phyloP scores from a whole-genome alignment of 2,329 filamentous ascomycete genomes.

The Verticillium klebahnii region DNA sequence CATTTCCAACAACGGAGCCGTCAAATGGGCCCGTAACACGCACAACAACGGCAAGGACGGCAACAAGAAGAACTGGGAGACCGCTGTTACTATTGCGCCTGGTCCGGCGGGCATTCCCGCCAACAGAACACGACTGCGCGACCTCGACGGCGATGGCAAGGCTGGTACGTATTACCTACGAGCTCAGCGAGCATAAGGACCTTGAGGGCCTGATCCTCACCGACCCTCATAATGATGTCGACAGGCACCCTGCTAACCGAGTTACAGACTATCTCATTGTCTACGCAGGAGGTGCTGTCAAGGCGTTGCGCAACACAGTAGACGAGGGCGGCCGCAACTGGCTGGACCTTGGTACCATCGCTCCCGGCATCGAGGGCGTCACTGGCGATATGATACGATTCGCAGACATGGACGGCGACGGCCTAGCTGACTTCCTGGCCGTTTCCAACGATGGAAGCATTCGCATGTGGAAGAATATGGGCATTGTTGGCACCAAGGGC shows the following conservation, averaged over 20 bases:
- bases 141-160: not conserved
- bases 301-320: not conserved
- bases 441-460: slow-evolving; percentile 4
- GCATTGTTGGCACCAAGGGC: slow-evolving; percentile 3
- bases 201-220: too few relatives aligned
- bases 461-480: slow-evolving; percentile 12
- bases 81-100: not conserved
- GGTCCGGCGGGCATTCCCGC: not conserved
- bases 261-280: slow-evolving; percentile 5
- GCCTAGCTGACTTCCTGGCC: slow-evolving; percentile 12
- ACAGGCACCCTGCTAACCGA: not conserved
- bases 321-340: not conserved
- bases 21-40: slow-evolving; percentile 5
- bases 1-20: slow-evolving; percentile 1
- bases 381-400: slow-evolving; percentile 6
- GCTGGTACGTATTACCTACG: not conserved
- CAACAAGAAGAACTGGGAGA: slow-evolving; percentile 7
- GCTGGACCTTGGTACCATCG: slow-evolving; percentile 6
- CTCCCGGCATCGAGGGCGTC: slow-evolving; percentile 2
- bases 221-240: too few relatives aligned
- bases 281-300: slow-evolving; percentile 5
- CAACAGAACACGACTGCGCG: not conserved
- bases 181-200: too few relatives aligned
- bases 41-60: slow-evolving; percentile 7
- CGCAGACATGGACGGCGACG: slow-evolving; percentile 12